phyloP scores from a whole-genome alignment of 106 monocot species.

The Allium cepa region DNA sequence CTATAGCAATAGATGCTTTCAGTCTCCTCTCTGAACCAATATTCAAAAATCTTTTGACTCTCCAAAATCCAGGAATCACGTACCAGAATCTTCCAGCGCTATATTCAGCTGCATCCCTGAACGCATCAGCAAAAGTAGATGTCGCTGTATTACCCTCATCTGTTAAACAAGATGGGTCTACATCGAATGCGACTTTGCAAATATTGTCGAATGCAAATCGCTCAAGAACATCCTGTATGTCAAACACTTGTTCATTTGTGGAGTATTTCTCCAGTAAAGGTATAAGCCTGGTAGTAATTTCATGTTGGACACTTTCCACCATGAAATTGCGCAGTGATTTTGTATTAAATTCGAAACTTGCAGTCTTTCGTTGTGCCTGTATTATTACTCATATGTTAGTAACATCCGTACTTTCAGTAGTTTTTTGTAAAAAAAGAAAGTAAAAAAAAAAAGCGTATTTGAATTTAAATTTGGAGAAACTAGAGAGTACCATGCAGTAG shows the following conservation, averaged over 20 bases:
- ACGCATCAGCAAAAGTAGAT: conserved; percentile 8
- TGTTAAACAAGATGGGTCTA: conserved; percentile 4
- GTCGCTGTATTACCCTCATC: neutral
- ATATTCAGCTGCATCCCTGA: conserved; percentile 12
- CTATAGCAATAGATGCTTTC: conserved; percentile 17
- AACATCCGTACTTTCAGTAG: too few species aligned
- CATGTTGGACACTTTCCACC: conserved; percentile 8
- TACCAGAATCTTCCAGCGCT: conserved; percentile 35
- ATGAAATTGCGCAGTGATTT: conserved; percentile 23
- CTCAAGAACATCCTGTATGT: conserved; percentile 30
- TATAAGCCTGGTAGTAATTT: conserved; percentile 19
- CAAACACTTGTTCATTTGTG: neutral
- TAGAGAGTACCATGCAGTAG: too few species aligned
- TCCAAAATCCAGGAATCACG: conserved; percentile 16
- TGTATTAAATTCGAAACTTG: conserved; percentile 29
- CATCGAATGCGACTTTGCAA: conserved; percentile 8
- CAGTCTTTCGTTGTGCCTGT: conserved; percentile 13
- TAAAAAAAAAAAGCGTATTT: too few species aligned
- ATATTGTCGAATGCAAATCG: conserved; percentile 17
- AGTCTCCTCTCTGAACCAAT: conserved; percentile 26
- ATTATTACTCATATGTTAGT: too few species aligned
- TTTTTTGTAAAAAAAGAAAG: too few species aligned
- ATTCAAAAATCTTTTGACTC: conserved; percentile 18
- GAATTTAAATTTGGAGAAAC: too few species aligned
- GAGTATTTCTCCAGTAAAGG: conserved; percentile 9